Evolutionary conservation across 139 green algal genomes (phyloP).

Genomic region (Coelastrella sp.): DNA sequence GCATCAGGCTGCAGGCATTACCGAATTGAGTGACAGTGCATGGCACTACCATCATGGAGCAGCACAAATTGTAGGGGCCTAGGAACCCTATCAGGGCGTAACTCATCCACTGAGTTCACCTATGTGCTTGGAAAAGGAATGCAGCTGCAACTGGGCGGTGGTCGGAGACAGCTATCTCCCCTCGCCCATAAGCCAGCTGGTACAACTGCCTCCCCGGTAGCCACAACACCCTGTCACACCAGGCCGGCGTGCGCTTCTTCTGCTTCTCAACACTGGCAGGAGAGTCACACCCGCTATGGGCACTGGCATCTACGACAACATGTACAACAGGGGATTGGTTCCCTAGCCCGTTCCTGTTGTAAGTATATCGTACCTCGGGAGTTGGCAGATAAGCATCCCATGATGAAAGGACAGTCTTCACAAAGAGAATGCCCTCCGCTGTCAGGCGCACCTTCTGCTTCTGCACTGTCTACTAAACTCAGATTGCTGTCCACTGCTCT

Average conservation of each 20-base stretch:
- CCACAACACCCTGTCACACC: slow-evolving; percentile 87
- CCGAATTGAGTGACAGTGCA: background rate
- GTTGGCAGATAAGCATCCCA: too few species aligned
- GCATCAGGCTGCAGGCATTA: background rate
- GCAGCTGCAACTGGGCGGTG: slow-evolving; percentile 72
- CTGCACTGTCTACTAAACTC: slow-evolving; percentile 42
- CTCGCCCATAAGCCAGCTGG: slow-evolving; percentile 72
- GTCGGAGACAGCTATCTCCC: slow-evolving; percentile 63
- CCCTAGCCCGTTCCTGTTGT: too few species aligned
- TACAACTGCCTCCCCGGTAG: slow-evolving; percentile 50
- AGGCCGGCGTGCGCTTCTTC: slow-evolving; percentile 84
- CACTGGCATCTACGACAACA: background rate
- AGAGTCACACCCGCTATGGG: background rate
- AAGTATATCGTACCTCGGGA: too few species aligned
- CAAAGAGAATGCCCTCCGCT: too few species aligned
- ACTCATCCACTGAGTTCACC: too few species aligned
- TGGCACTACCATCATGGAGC: background rate
- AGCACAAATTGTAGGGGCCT: background rate
- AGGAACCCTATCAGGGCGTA: too few species aligned
- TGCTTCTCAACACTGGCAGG: slow-evolving; percentile 54
- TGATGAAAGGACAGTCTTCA: too few species aligned
- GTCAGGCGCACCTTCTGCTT: background rate
- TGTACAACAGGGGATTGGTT: background rate
- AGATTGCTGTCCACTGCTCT: slow-evolving; percentile 25
- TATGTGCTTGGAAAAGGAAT: slow-evolving; percentile 63